Evolutionary conservation across 2,329 filamentous ascomycete genomes (phyloP).

Genomic region (Penicillium palitans): DNA sequence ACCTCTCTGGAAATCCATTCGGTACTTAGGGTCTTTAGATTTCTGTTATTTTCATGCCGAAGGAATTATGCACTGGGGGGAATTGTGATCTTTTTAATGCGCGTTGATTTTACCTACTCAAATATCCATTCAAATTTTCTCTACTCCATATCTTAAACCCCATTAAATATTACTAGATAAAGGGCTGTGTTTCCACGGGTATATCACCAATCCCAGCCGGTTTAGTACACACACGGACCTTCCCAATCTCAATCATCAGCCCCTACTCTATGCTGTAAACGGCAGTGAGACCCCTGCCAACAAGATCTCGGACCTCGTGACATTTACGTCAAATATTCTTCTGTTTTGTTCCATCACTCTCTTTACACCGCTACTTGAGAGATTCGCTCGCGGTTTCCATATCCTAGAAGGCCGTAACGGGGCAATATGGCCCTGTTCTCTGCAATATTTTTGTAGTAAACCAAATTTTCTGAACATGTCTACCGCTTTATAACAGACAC

Average conservation of each 20-base stretch:
- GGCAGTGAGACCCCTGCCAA: neutral
- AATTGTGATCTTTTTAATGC: slow-evolving; percentile 7
- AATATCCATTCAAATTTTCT: neutral
- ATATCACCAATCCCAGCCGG: no score
- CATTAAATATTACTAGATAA: neutral
- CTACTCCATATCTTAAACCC: neutral
- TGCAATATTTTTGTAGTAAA: no score
- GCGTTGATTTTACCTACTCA: neutral
- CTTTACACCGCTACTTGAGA: slow-evolving; percentile 1
- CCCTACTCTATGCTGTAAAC: neutral
- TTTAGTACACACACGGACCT: no score
- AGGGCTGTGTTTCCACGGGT: rapidly evolving
- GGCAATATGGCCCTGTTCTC: neutral
- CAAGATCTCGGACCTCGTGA: neutral
- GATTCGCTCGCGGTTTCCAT: neutral
- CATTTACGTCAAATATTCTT: neutral
- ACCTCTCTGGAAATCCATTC: neutral
- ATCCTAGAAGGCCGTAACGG: neutral
- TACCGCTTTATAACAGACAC: neutral
- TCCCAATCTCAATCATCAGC: neutral
- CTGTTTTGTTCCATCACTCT: neutral
- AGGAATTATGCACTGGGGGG: slow-evolving; percentile 9
- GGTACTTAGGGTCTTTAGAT: slow-evolving; percentile 13
- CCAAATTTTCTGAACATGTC: neutral
- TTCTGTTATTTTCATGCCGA: slow-evolving; percentile 6